Conservation (phyloP, 768 basidiomycete species). For the Candolleomyces aberdarensis region DNA sequence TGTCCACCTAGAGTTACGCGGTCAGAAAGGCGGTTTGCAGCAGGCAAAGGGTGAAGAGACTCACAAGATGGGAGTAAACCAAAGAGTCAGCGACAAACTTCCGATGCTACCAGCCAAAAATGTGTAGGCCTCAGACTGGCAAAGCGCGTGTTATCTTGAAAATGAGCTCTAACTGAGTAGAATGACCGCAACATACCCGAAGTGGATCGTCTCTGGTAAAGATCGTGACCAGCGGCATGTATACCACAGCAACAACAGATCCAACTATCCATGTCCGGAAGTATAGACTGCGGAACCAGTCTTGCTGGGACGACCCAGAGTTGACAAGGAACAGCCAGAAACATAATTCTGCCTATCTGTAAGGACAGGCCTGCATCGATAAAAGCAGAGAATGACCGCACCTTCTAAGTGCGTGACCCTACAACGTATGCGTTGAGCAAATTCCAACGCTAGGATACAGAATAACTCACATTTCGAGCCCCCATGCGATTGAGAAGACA, state of each 20-base stretch:
- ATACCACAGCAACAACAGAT: slow-evolving; percentile 54
- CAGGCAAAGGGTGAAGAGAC: slow-evolving; percentile 13
- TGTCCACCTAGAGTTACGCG: slow-evolving; percentile 40
- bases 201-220: slow-evolving; percentile 57
- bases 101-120: slow-evolving; percentile 70
- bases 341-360: slow-evolving; percentile 57
- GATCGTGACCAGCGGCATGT: slow-evolving; percentile 69
- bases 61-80: slow-evolving; percentile 70
- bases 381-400: slow-evolving; percentile 18
- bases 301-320: slow-evolving; percentile 53
- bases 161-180: slow-evolving; percentile 5
- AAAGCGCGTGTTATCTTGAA: background rate
- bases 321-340: slow-evolving; percentile 87
- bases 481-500: slow-evolving; percentile 64
- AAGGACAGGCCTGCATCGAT: background rate
- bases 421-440: background rate
- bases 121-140: slow-evolving; percentile 65
- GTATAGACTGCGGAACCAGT: slow-evolving; percentile 76
- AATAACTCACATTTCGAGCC: slow-evolving; percentile 64
- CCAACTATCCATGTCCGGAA: slow-evolving; percentile 75
- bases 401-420: slow-evolving; percentile 84
- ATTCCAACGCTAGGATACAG: background rate
- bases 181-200: slow-evolving; percentile 40
- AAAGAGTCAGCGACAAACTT: slow-evolving; percentile 66
- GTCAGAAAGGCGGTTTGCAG: slow-evolving; percentile 7